Percentiles rank a stretch among this genome's conserved stretches.
Evolutionary conservation across 805 yeast species (phyloP).

Genomic region (Candida taoyuanica): DNA sequence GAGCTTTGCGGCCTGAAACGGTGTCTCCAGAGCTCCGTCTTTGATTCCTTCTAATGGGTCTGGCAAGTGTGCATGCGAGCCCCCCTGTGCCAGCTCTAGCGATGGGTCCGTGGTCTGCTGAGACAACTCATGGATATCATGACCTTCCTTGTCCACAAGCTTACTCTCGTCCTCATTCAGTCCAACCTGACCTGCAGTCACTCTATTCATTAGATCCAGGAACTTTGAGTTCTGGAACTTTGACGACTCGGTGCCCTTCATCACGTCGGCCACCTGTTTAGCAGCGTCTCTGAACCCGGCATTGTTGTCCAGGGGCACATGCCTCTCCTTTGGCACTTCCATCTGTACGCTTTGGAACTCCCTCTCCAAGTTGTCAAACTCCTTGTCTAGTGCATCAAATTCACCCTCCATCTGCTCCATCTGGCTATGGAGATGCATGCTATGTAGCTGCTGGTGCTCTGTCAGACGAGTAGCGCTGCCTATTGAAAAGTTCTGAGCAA

Average conservation of each 20-base stretch:
- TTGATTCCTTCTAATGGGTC: conserved; percentile 25
- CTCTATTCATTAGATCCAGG: conserved; percentile 24
- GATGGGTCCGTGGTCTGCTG: conserved; percentile 2
- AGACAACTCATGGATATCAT: conserved; percentile 21
- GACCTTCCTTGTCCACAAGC: conserved; percentile 22
- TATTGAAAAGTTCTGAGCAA: conserved; percentile 7
- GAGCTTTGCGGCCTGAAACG: conserved; percentile 22
- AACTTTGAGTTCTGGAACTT: conserved; percentile 27
- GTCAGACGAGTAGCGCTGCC: conserved; percentile 11
- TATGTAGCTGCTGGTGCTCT: conserved; percentile 24
- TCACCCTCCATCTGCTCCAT: conserved; percentile 15
- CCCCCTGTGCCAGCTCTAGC: conserved; percentile 1
- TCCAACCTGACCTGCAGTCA: conserved; percentile 22
- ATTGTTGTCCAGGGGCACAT: conserved; percentile 8
- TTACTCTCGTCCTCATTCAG: conserved; percentile 24
- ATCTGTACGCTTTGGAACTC: conserved; percentile 13
- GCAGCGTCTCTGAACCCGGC: conserved; percentile 25
- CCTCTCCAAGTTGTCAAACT: conserved; percentile 15
- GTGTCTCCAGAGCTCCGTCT: conserved; percentile 21
- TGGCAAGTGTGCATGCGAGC: conserved; percentile 16
- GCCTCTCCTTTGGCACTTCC: conserved; percentile 4
- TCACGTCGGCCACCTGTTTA: conserved; percentile 23
- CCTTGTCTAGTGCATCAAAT: conserved; percentile 13
- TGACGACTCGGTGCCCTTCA: conserved; percentile 14
- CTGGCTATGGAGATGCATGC: conserved; percentile 11